These are phyloP conservation scores for Fusarium sp. DNA, from an alignment of 2,329 filamentous ascomycete species.

Conservation along the genomic window DNA sequence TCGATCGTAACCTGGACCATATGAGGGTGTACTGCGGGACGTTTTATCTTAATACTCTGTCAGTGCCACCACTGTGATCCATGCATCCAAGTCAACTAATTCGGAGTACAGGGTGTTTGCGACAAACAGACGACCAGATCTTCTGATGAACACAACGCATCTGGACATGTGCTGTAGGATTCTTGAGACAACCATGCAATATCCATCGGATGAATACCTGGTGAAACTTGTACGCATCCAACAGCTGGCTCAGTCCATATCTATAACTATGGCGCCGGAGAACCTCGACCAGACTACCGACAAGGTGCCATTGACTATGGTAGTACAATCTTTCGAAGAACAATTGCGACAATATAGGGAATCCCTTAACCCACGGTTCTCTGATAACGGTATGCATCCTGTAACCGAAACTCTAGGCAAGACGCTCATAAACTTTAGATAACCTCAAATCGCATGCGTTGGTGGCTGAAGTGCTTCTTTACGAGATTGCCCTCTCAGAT, in stretches of 20 bases:
- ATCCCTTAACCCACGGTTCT: slow-evolving; percentile 51
- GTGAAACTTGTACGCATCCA: slow-evolving; percentile 60
- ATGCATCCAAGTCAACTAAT: background rate
- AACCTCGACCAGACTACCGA: slow-evolving; percentile 46
- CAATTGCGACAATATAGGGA: slow-evolving; percentile 55
- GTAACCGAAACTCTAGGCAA: background rate
- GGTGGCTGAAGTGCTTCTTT: slow-evolving; percentile 60
- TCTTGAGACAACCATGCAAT: slow-evolving; percentile 56
- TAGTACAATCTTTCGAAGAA: slow-evolving; percentile 58
- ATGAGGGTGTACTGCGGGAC: slow-evolving; percentile 61
- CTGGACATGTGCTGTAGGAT: slow-evolving; percentile 57
- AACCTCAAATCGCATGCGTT: slow-evolving; percentile 56
- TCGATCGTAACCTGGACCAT: slow-evolving; percentile 53
- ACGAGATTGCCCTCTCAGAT: slow-evolving; percentile 59
- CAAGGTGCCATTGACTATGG: slow-evolving; percentile 55
- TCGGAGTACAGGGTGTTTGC: slow-evolving; percentile 52
- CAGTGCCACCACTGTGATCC: slow-evolving; percentile 30
- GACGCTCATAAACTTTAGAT: slow-evolving; percentile 45
- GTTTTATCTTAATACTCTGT: slow-evolving; percentile 64
- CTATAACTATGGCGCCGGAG: slow-evolving; percentile 52
- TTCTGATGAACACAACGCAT: slow-evolving; percentile 59
- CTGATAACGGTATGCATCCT: slow-evolving; percentile 49
- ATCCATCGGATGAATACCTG: slow-evolving; percentile 57
- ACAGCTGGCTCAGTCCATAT: slow-evolving; percentile 61
- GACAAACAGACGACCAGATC: slow-evolving; percentile 60